These are phyloP conservation scores for Carex pumila DNA, from an alignment of 176 grass and related monocot species.

Conservation along the genomic window DNA sequence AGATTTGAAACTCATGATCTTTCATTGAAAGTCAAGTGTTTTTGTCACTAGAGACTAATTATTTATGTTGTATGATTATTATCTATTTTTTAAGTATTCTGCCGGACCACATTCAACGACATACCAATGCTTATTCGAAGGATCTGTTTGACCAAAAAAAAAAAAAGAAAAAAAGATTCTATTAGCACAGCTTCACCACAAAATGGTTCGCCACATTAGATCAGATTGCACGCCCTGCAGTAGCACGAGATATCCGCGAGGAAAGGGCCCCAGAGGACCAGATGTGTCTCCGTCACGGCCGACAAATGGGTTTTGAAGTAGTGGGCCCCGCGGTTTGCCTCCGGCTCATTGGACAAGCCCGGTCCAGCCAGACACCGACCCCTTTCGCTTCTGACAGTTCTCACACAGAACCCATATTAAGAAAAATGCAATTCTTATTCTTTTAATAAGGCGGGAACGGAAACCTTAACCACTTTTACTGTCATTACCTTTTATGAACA, in stretches of 20 bases:
- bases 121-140: no score
- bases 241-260: background rate
- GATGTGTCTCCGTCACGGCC: background rate
- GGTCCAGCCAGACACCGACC: constrained; percentile 7
- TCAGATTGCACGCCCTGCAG: background rate
- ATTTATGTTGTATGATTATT: no score
- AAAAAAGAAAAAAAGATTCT: no score
- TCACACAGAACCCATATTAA: background rate
- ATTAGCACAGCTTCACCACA: background rate
- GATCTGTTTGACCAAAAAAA: no score
- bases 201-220: background rate
- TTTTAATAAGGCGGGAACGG: background rate
- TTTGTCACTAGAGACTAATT: no score
- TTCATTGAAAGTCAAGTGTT: no score
- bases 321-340: background rate
- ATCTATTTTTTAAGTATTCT: no score
- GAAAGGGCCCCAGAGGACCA: background rate
- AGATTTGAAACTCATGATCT: no score
- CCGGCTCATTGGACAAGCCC: constrained; percentile 10
- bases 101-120: no score
- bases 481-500: background rate
- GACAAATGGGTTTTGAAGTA: background rate
- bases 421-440: constrained; percentile 1
- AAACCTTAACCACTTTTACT: background rate
- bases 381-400: constrained; percentile 6